phyloP scores from a whole-genome alignment of 257 asterid genomes.

The Thymus mandschuricus region DNA sequence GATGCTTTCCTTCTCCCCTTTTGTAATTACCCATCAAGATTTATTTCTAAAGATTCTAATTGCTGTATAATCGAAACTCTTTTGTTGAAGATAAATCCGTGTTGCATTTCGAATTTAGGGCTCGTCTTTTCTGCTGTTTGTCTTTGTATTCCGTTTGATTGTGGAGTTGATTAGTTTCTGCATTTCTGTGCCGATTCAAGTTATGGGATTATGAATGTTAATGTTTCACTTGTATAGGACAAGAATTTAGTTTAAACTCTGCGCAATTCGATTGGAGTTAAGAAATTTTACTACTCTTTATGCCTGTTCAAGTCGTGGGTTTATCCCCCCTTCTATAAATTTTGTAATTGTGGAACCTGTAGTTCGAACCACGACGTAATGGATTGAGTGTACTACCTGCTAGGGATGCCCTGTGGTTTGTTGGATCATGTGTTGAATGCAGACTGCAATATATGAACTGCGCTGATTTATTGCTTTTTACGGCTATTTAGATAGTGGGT shows the following conservation, averaged over 20 bases:
- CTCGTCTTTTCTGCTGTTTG: background rate
- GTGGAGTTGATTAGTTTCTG: background rate
- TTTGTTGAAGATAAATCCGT: background rate
- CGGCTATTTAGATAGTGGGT: too few relatives aligned
- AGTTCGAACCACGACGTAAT: background rate
- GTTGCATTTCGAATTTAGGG: background rate
- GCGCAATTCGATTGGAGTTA: background rate
- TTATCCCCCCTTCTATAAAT: too few relatives aligned
- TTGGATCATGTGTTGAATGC: background rate
- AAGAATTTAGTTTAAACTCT: background rate
- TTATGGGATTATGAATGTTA: background rate
- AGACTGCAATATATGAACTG: background rate
- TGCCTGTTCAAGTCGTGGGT: too few relatives aligned
- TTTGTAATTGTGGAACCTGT: too few relatives aligned
- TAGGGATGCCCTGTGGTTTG: background rate
- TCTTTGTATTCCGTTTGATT: background rate
- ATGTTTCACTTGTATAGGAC: background rate
- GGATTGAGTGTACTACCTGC: background rate
- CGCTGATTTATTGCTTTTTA: too few relatives aligned
- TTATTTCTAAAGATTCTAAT: background rate
- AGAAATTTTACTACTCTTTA: background rate
- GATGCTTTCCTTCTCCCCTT: background rate
- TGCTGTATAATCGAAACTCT: background rate
- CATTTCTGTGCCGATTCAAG: background rate
- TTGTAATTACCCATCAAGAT: background rate